Base-by-base conservation (phyloP, 2,329 filamentous ascomycete genomes). In the Beauveria brongniartii region DNA sequence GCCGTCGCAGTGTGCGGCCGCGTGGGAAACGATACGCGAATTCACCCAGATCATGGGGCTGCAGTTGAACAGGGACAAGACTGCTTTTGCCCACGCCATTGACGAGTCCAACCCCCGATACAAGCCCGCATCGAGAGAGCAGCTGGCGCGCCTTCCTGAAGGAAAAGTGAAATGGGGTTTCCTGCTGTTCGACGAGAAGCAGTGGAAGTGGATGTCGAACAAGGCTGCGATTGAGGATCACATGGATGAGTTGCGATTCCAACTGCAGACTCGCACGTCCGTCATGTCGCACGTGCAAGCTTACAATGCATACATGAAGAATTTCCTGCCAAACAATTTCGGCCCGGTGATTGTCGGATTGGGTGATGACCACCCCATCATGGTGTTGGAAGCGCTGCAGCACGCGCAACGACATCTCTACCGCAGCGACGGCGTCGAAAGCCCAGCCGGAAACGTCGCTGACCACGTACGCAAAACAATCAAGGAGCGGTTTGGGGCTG, bases 151-250 rank as follows among this genome's bases (percentile, higher is more conserved):
- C 24, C 76, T 86, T 3, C 83, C 84, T 1, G 56, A 66, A 3
- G 83, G 83, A 1, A 74, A 80, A 7, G 80, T 86, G 44, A 75
- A 78, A 40, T 86, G 82, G 82, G 84, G 83, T 0, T 85, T 87
- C 64, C 72, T 87, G 46, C 72, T 75, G 60, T 75, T 87, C 3
- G 78, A 84, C 62, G 46, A 51, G 30, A 48, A 46, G 10, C n/a
- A 51, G 22, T 59, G 56, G 56, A 34, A 59, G 26, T 63, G 61
- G 61, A 37, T 18, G 18, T 46, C 56, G 2, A 56, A 60, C 52
- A 55, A 56, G 44, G 8, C 61, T 8, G 55, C 57, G 69, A 80
- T 86, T 3, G 77, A 83, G 61, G 69, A 74, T 28, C 84, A 87
- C 65, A 81, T 84, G 57, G 67, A 73, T n/a, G 82, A 86, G 67